phyloP scores from a whole-genome alignment of 1,284 basidiomycete genomes.

The Rhodotorula sp. region DNA sequence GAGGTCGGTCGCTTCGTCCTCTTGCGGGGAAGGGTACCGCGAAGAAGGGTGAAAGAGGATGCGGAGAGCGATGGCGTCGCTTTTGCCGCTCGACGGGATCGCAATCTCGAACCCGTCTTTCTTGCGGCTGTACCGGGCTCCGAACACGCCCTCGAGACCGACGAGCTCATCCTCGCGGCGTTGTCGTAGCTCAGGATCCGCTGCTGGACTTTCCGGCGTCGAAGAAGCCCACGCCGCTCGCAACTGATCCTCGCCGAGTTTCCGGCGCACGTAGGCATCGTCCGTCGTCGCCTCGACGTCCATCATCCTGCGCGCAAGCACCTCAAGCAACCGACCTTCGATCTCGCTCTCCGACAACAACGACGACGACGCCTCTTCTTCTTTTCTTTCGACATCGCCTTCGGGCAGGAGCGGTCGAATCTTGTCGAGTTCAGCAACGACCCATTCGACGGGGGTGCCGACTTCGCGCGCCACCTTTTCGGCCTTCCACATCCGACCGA shows the following conservation, averaged over 20 bases:
- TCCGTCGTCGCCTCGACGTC: conserved; percentile 56
- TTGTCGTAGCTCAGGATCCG: conserved; percentile 54
- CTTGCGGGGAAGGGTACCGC: conserved; percentile 56
- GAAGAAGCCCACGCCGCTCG: not conserved
- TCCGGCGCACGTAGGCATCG: conserved; percentile 44
- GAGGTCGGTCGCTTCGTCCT: not conserved
- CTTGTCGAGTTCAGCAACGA: conserved; percentile 58
- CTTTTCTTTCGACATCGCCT: conserved; percentile 55
- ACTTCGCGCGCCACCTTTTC: conserved; percentile 79
- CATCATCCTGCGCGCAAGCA: conserved; percentile 48
- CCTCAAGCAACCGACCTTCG: conserved; percentile 47
- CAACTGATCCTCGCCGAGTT: conserved; percentile 18
- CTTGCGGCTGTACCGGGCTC: conserved; percentile 47
- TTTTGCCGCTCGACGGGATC: conserved; percentile 36
- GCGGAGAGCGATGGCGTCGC: conserved; percentile 62
- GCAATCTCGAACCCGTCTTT: conserved; percentile 46
- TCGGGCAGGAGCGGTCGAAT: not conserved
- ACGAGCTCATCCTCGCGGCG: conserved; percentile 72
- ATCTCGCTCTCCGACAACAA: conserved; percentile 49
- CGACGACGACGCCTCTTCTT: conserved; percentile 78
- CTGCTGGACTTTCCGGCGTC: conserved; percentile 12
- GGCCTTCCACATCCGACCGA: conserved; percentile 76
- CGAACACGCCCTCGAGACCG: conserved; percentile 59
- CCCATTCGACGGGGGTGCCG: conserved; percentile 74
- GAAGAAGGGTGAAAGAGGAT: conserved; percentile 61